Base-by-base conservation (phyloP, 108 stramenopile genomes). In the Nitzschia putrida region DNA sequence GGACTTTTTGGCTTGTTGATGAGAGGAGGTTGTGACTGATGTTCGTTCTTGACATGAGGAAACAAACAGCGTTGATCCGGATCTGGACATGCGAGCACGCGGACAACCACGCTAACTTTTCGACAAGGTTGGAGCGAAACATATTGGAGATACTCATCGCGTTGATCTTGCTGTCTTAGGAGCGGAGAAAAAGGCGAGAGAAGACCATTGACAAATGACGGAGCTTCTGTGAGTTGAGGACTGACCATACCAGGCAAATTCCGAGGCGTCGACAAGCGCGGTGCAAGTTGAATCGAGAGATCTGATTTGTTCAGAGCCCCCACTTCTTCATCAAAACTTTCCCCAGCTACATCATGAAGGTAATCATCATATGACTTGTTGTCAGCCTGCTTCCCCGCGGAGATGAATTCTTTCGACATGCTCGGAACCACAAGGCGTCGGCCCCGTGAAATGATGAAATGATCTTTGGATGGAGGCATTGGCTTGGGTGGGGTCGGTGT, bases 71-170 rank as follows among this genome's bases (percentile, higher is more conserved):
- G 66, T 57, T 73, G 67, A 26, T 73, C 71, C 7, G 45, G 42
- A 6, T 78, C 71, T 6, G 18, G 14, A 21, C n/a, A 14, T 1
- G 66, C 50, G 43, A 57, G 23, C 0, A 80, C 73, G 13, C 72
- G 47, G 13, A 78, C 81, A 37, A 74, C 73, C 8, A 74, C 44
- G 13, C 66, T 65, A 8, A 74, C 68, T 43, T 74, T 77, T 40
- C 76, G 76, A 67, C 81, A 82, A 25, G 72, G 81, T 25, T 68
- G 59, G 44, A 77, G 57, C 7, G 73, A 75, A 44, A 67, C 76
- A 42, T 45, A 75, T 44, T 75, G 57, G 37, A 75, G 22, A 21
- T 45, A 68, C 41, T 75, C 66, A 1, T 61, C 24, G 16, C 66
- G 43, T 38, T 66, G 55, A 5, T 59, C 43, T 4, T 38, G 25